phyloP scores from a whole-genome alignment of 306 rosid species.

The Alnus glutinosa region DNA sequence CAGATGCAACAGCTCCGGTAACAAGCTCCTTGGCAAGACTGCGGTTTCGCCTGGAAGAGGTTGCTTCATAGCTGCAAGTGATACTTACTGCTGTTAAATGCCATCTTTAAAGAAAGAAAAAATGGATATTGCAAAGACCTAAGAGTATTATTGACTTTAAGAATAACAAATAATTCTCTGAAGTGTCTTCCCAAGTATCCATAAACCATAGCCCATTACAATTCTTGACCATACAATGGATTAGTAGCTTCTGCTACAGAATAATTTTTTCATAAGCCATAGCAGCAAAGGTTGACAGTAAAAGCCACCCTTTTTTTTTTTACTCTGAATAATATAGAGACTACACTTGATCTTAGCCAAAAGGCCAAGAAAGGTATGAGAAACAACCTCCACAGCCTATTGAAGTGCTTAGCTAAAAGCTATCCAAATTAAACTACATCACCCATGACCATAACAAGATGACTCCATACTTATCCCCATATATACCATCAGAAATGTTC shows the following conservation, averaged over 20 bases:
- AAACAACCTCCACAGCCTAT: background rate
- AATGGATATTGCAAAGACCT: background rate
- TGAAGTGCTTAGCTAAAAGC: background rate
- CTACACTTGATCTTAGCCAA: no score
- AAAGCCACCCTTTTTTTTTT: background rate
- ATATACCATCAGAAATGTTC: background rate
- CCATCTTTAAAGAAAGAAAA: background rate
- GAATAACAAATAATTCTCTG: background rate
- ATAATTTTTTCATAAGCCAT: background rate
- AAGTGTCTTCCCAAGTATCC: background rate
- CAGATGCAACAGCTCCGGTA: slow-evolving; percentile 82
- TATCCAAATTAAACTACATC: background rate
- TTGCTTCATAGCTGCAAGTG: slow-evolving; percentile 78
- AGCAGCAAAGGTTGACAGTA: background rate
- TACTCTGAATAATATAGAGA: background rate
- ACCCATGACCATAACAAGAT: background rate
- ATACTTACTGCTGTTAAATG: slow-evolving; percentile 12
- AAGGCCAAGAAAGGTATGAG: no score
- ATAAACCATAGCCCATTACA: background rate
- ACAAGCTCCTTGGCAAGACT: slow-evolving; percentile 75
- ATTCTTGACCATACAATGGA: background rate
- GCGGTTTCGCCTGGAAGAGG: slow-evolving; percentile 81
- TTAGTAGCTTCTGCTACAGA: background rate
- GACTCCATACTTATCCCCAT: background rate
- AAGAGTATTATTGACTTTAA: background rate